Conservation (phyloP, 2,329 filamentous ascomycete genomes). For the Phialocephala subalpina region DNA sequence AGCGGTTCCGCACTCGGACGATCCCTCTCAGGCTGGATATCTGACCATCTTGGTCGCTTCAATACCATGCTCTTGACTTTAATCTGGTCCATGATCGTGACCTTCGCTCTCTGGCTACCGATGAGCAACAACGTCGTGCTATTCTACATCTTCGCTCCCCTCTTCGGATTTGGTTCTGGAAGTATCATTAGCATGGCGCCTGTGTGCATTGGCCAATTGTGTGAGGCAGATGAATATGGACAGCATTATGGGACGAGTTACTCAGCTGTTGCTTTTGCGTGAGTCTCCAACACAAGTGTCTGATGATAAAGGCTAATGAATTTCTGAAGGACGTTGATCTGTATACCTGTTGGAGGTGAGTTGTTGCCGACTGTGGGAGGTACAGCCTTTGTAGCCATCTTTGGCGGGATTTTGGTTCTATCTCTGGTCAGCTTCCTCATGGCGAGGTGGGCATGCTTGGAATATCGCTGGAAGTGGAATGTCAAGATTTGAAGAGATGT, state of each 20-base stretch:
- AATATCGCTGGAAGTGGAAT: conserved; percentile 41
- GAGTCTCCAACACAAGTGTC: conserved; percentile 22
- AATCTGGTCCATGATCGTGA: conserved; percentile 32
- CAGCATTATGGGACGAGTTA: conserved; percentile 42
- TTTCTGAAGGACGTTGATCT: conserved; percentile 35
- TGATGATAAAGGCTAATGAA: neutral
- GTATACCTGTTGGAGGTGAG: conserved; percentile 40
- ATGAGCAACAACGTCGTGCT: conserved; percentile 33
- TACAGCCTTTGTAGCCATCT: conserved; percentile 38
- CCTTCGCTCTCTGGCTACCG: conserved; percentile 38
- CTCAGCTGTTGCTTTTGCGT: conserved; percentile 42
- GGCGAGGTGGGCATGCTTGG: conserved; percentile 41
- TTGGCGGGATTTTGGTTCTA: conserved; percentile 38
- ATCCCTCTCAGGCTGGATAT: conserved; percentile 37
- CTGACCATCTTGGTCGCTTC: conserved; percentile 37
- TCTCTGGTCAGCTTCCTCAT: conserved; percentile 37
- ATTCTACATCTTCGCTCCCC: conserved; percentile 41
- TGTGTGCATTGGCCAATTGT: conserved; percentile 41
- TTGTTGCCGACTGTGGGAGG: conserved; percentile 35
- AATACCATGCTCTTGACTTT: conserved; percentile 40
- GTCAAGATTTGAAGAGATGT: conserved; percentile 33
- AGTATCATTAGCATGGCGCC: conserved; percentile 42
- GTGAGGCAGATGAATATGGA: conserved; percentile 41
- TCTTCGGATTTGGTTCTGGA: conserved; percentile 43
- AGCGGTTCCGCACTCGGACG: conserved; percentile 39